These are phyloP conservation scores for Zelonia costaricensis DNA, from an alignment of 208 protist species.

Conservation along the genomic window DNA sequence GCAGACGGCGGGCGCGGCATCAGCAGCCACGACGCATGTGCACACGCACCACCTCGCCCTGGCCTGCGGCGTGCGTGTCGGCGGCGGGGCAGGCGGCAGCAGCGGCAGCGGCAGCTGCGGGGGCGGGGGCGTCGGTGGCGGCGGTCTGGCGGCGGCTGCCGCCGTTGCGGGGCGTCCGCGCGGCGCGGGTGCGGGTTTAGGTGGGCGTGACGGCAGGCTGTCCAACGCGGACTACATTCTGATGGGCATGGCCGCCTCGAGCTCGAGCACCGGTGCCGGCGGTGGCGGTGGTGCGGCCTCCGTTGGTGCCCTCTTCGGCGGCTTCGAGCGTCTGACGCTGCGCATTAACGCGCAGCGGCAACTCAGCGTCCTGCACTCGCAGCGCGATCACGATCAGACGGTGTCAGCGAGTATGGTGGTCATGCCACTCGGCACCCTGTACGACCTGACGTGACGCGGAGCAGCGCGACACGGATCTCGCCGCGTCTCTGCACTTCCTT, in stretches of 20 bases:
- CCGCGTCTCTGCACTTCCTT: too few relatives aligned
- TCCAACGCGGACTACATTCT: constrained; percentile 27
- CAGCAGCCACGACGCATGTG: constrained; percentile 55
- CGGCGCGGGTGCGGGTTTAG: neutral
- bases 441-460: constrained; percentile 13
- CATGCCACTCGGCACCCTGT: constrained; percentile 42
- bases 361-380: constrained; percentile 74
- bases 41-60: constrained; percentile 64
- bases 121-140: neutral
- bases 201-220: constrained; percentile 58
- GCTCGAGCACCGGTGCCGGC: constrained; percentile 3
- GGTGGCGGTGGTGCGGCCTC: constrained; percentile 9
- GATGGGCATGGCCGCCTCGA: constrained; percentile 17
- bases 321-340: constrained; percentile 77
- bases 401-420: constrained; percentile 76
- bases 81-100: constrained; percentile 7
- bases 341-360: constrained; percentile 71
- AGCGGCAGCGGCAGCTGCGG: constrained; percentile 7
- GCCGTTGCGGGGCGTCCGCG: neutral
- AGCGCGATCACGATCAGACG: constrained; percentile 57
- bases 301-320: constrained; percentile 26
- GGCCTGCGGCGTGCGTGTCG: constrained; percentile 47
- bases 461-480: neutral
- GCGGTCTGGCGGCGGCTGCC: neutral
- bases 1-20: too few relatives aligned